Percentiles rank a stretch among this genome's conserved stretches.
phyloP scores from a whole-genome alignment of 805 yeast species.

The Maudiozyma turicensis region DNA sequence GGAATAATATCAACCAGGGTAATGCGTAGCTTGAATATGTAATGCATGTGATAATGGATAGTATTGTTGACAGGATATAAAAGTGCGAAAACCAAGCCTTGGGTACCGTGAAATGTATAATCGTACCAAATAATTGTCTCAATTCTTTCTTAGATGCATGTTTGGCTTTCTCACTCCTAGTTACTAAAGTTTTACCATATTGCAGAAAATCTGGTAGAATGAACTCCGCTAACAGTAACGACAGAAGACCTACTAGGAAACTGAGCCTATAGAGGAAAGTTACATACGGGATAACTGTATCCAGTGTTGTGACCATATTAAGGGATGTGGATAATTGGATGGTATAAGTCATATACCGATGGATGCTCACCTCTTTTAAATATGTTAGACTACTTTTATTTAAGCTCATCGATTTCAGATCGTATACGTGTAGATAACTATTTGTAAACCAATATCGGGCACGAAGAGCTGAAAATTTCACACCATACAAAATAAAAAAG shows the following conservation, averaged over 20 bases:
- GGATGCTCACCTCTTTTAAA: too few species aligned
- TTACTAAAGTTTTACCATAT: constrained; percentile 36
- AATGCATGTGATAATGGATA: constrained; percentile 20
- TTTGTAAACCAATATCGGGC: too few species aligned
- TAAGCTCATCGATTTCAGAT: too few species aligned
- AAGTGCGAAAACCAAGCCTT: constrained; percentile 56
- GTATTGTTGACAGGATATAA: constrained; percentile 37
- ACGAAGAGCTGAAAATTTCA: too few species aligned
- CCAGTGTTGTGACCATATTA: background rate
- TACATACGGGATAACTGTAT: background rate
- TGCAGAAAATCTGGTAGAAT: constrained; percentile 31
- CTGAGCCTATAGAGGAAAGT: constrained; percentile 6
- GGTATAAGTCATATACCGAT: too few species aligned
- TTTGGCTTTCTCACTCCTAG: constrained; percentile 10
- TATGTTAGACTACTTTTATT: too few species aligned
- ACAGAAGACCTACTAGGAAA: constrained; percentile 13
- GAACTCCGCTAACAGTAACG: constrained; percentile 29
- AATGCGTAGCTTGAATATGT: constrained; percentile 9
- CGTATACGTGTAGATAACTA: too few species aligned
- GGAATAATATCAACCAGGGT: constrained; percentile 32
- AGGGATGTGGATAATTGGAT: background rate
- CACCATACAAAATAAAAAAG: too few species aligned
- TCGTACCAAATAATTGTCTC: constrained; percentile 24
- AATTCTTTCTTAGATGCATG: constrained; percentile 29
- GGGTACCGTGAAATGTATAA: constrained; percentile 41